Conservation (phyloP, 2,329 filamentous ascomycete genomes). For the Thielaviopsis ethacetica region DNA sequence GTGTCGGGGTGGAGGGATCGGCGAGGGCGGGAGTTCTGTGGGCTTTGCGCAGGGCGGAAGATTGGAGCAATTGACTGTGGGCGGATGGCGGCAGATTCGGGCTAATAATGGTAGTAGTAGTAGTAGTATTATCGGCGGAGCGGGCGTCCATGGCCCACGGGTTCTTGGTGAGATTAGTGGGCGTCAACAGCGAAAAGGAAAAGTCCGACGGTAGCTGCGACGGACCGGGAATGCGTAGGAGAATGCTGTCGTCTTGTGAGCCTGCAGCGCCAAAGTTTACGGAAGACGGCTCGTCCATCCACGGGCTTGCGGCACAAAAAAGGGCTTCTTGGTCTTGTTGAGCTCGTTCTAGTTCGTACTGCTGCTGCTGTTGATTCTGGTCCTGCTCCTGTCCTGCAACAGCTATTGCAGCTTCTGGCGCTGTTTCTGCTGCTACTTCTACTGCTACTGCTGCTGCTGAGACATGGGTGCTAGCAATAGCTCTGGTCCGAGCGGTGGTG, state of each 20-base stretch:
- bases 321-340: not conserved
- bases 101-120: not conserved
- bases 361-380: not conserved
- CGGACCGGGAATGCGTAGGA: slow-evolving; percentile 8
- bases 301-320: slow-evolving; percentile 5
- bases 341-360: not conserved
- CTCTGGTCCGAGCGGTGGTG: slow-evolving; percentile 10
- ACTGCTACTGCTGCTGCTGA: not conserved
- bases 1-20: not conserved
- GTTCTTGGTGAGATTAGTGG: slow-evolving; percentile 5
- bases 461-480: slow-evolving; percentile 6
- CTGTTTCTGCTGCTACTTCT: not conserved
- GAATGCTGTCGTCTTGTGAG: not conserved
- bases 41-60: not conserved
- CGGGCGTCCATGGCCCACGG: slow-evolving; percentile 4
- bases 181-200: not conserved
- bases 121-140: not conserved
- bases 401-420: not conserved
- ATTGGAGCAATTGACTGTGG: not conserved
- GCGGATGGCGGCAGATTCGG: not conserved
- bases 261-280: slow-evolving; percentile 5
- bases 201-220: slow-evolving; percentile 9
- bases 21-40: not conserved
- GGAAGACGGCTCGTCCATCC: slow-evolving; percentile 11
- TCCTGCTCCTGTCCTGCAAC: not conserved